Evolutionary conservation across 2,329 filamentous ascomycete genomes (phyloP), one percentile per base, ranked within the genome.

Genomic region (Trichoderma sp.): DNA sequence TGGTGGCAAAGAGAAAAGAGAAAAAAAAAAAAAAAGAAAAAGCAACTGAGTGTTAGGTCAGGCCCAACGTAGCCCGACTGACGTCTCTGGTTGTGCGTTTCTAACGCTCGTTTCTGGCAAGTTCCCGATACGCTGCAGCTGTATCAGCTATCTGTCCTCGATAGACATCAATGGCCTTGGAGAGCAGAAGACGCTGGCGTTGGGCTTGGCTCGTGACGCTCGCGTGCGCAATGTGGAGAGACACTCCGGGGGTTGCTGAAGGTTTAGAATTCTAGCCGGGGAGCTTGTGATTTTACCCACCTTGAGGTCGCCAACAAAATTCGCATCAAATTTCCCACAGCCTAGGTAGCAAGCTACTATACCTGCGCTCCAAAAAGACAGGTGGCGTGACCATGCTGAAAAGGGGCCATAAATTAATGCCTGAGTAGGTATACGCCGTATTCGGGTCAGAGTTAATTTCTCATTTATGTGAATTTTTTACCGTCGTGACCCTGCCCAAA

Each of bases 1-100:
- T 90, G 70, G 70, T 79, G 74, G 39, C 45, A 13, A n/a, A 12
- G 54, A 35, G 4, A 17, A 22, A 2, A 32, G 19, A n/a, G n/a
- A 15, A n/a, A 45, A 6, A n/a, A 45, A 6, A n/a, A 48, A n/a
- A 19, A 25, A n/a, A 15, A 13, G 19, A 48, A 64, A 53, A 64
- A 42, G 22, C 15, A 42, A 17, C 7, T 48, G 61, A 17, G 12
- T 48, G 61, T 37, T 57, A 25, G 4, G 27, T 65, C 61, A 39
- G 61, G 61, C 61, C 61, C 52, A 27, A 57, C n/a, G 61, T 52
- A 65, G 61, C 61, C 61, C 54, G 61, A 61, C 39, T 39, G 25
- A 54, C 17, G 50, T 22, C 17, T 56, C 52, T 35, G 35, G 15
- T 45, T 42, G 17, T 45, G 42, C 42, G n/a, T 17, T 35, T 17